Base-by-base conservation (phyloP, 345 rosid species). In the Boechera stricta region DNA sequence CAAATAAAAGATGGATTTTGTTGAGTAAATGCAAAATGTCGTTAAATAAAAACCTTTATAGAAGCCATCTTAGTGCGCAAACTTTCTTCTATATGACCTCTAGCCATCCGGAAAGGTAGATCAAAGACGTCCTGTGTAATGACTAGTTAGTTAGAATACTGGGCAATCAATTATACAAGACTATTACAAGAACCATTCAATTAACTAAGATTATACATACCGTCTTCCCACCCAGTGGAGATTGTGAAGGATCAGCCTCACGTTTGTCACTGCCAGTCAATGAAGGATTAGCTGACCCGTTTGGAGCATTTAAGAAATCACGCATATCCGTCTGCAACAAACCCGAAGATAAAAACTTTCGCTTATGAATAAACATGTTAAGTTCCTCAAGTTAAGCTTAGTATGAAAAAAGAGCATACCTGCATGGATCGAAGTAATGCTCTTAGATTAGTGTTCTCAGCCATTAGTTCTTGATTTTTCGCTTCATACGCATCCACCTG, bases 401-500 rank as follows among this genome's bases (percentile, higher is more conserved):
- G 42, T 8, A 21, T 44, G 69, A 42, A 44, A 33, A 42, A 52
- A 53, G 52, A 69, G 80, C 10, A 44, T 77, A 92, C 99, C 91
- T 95, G 97, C 99, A 95, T 95, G 77, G 99, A 95, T 54, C 97
- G 83, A 73, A 95, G 81, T 48, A 87, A 72, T 39, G 97, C 98
- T 85, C 99, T 88, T 80, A 95, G 81, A 82, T 86, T 96, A 61
- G 88, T 67, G 85, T 95, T 95, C 81, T 95, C 99, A 48, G 93
- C 85, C 87, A 91, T 86, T 64, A 95, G 70, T 72, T 95, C 99
- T 81, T 95, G 99, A 82, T 91, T 92, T 81, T 95, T 95, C 24
- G 89, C 86, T 82, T 95, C 99, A 82, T 88, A 92, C 15, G 98
- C 93, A 87, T 95, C 99, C 79, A 95, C 97, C 99, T 95, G 89